Base-by-base conservation (phyloP, 2,329 filamentous ascomycete genomes). In the Diaporthe sp. region DNA sequence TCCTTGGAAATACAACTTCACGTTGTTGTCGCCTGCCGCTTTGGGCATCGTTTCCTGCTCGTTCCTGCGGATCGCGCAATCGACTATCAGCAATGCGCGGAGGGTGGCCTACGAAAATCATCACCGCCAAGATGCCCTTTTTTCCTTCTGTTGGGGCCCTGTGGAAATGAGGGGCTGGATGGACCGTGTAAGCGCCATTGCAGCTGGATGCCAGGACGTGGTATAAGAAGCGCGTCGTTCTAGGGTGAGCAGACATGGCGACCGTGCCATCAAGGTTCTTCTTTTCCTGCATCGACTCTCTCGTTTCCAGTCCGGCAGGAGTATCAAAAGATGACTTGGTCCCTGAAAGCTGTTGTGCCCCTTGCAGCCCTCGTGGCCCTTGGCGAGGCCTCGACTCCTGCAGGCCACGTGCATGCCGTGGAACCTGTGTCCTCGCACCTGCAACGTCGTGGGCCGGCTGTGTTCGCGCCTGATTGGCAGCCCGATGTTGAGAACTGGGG, bases 351-450 rank as follows among this genome's bases (percentile, higher is more conserved):
- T 53, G 65, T 68, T 53, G 65, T 13, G 46, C 65, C 65, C 46
- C 65, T 68, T 13, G 65, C 65, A 7, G 65, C 65, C 46, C 65
- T 68, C 65, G 65, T 37, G 44, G 65, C 31, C n/a, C 46, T 68
- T 53, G 65, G 46, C 46, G 65, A 68, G 22, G 65, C 65, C 46
- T 68, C 65, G 65, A 53, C 46, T 68, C 65, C 65, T 53, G 65
- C 46, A 17, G 65, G 65, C 31, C 65, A 68, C 22, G 65, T n/a
- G 22, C 65, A 68, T 68, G 65, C 65, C 31, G 65, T 68, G 65
- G 12, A 68, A 68, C 65, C 65, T 22, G 65, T 68, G 31, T 17
- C 34, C 22, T 68, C 65, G 3, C 65, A 68, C 22, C 65, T 68
- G 46, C 65, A 68, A 37, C 65, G 65, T 19, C 65, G 65, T 25